Conservation (phyloP, 306 rosid species). For the Acacia melanoxylon region DNA sequence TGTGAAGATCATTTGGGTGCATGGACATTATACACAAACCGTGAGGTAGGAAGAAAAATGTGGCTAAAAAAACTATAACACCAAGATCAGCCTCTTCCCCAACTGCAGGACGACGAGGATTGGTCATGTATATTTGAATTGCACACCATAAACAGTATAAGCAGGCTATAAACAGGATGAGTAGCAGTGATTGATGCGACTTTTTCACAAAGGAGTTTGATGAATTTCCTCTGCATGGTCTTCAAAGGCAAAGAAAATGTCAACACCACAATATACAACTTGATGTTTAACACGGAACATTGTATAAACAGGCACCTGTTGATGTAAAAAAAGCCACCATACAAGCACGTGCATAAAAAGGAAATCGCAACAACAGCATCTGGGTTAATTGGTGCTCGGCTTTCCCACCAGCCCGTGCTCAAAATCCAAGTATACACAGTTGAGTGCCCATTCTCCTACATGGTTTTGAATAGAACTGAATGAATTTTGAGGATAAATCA, state of each 20-base stretch:
- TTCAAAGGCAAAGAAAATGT: constrained; percentile 17
- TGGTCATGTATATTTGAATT: constrained; percentile 63
- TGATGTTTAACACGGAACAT: constrained; percentile 10
- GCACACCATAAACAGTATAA: constrained; percentile 83
- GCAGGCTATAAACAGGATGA: constrained; percentile 29
- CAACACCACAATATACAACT: constrained; percentile 25
- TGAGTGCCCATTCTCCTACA: constrained; percentile 86
- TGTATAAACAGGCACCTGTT: constrained; percentile 56
- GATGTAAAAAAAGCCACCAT: constrained; percentile 70
- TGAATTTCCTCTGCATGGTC: constrained; percentile 56
- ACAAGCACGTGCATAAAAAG: constrained; percentile 57
- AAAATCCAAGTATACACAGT: constrained; percentile 74
- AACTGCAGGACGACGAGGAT: constrained; percentile 74
- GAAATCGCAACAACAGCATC: constrained; percentile 71
- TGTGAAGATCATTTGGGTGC: too few species aligned
- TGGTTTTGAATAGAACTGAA: constrained; percentile 26
- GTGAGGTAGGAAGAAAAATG: constrained; percentile 47
- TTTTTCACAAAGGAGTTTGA: constrained; percentile 32
- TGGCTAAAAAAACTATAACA: constrained; percentile 66
- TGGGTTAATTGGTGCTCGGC: constrained; percentile 76
- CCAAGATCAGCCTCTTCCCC: constrained; percentile 97
- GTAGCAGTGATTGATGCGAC: constrained; percentile 46
- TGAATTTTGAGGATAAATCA: neutral
- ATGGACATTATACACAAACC: constrained; percentile 17
- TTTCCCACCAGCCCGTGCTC: constrained; percentile 96